Evolutionary conservation across 2,329 filamentous ascomycete species (phyloP), one percentile per base, ranked within the genome.

Genomic region (Colletotrichum sidae): DNA sequence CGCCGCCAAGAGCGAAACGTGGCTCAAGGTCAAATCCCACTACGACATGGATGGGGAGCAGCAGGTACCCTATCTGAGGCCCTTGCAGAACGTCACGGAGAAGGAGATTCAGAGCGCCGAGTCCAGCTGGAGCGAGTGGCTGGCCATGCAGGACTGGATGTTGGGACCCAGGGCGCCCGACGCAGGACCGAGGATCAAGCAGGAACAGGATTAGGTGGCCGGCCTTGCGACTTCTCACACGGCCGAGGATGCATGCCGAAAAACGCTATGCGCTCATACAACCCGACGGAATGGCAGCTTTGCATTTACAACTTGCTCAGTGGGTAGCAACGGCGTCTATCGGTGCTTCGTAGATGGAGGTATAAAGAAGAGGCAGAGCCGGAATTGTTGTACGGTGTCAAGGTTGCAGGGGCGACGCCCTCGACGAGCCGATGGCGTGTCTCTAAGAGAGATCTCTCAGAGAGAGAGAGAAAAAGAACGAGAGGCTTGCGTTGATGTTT

Each of bases 131-230:
- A 96, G 93, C 75, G 90, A 95, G 72, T 98, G 95, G 95, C 81
- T 97, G 38, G 93, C 93, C 11, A 96, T 97, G 93, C 93, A 97
- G 77, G 95, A 97, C 77, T 98, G 95, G 95, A 97, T 97, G 94
- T 82, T 97, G n/a, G 94, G 94, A 2, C 92, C 92, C 1, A 83
- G 92, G 67, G 90, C 90, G 38, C 92, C 91, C 15, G 64, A 67
- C 8, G 49, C 55, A 54, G 44, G 45, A 41, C 55, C 54, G 33
- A 67, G 50, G 49, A 67, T 68, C 41, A 67, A 68, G 44, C 58
- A 45, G 44, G 63, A 66, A 17, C 45, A 61, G 15, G 47, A 66
- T 38, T 63, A 63, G 42, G 44, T 15, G 7, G 13, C 12, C n/a
- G 33, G 25, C 42, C 12, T 39, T n/a, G 41, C 15, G n/a, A 37